Evolutionary conservation across 352 stramenopile species (phyloP), one percentile per base, ranked within the genome.

Genomic region (Blastocystis sp.): DNA sequence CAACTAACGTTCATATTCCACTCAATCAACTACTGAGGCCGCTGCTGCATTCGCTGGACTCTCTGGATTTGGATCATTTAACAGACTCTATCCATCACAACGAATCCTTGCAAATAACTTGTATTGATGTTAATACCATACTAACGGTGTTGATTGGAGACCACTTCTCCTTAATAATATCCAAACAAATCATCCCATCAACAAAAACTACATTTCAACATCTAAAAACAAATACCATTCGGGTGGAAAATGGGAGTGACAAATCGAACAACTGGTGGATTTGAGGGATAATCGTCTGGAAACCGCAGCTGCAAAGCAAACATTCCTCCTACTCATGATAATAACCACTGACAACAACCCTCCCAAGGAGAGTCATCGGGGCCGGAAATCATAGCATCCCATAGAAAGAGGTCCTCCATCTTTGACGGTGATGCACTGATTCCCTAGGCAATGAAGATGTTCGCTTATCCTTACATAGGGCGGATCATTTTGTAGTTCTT

Each of bases 91-190:
- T 16, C 2, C 1, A 19, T 78, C 6, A 75, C 0, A 52, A n/a
- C n/a, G 1, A n/a, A 57, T 2, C 16, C 11, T 12, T 21, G 54
- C 24, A 57, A 5, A 16, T 19, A 5, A 87, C 77, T 29, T 78
- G 59, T 59, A 87, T 77, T 19, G 77, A 87, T 35, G 77, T 87
- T 63, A 87, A 27, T 19, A 87, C 49, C 42, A 78, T 78, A 77
- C 65, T 87, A 57, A 87, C 77, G 21, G 77, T 87, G 16, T 87
- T 78, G 42, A 87, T 77, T 21, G 77, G 77, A 16, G 59, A 78
- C 77, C 77, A 87, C 27, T 87, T 87, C 11, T 87, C 77, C 39
- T 78, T 74, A 5, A 87, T 87, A 42, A 87, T 87, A 75, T 87
- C 77, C 14, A 87, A 61, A 57, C 77, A 87, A 14, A 87, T 77